phyloP scores from a whole-genome alignment of 345 rosid species.

The Acer yangbiense region DNA sequence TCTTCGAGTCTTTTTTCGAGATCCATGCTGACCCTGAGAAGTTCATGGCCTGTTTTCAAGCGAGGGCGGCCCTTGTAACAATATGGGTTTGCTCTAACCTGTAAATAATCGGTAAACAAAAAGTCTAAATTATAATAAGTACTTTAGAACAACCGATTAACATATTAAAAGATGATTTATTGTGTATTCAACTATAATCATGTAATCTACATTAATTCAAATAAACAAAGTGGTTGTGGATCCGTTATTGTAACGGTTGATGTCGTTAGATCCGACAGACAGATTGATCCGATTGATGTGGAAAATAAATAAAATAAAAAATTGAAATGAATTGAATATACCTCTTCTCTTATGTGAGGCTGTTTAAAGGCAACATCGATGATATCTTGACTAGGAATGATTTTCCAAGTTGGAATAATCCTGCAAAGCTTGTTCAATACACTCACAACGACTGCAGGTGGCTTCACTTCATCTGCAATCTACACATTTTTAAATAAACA shows the following conservation, averaged over 20 bases:
- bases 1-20: constrained; percentile 48
- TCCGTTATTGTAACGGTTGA: too few species aligned
- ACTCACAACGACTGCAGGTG: constrained; percentile 40
- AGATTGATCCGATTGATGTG: too few species aligned
- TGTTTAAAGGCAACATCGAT: constrained; percentile 66
- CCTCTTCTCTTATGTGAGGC: constrained; percentile 60
- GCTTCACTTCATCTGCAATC: constrained; percentile 72
- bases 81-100: constrained; percentile 45
- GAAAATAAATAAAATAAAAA: too few species aligned
- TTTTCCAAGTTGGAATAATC: constrained; percentile 67
- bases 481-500: constrained; percentile 20
- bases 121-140: too few species aligned
- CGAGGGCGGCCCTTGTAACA: constrained; percentile 69
- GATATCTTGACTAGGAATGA: constrained; percentile 52
- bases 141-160: too few species aligned
- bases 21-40: constrained; percentile 36
- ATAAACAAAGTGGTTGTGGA: too few species aligned
- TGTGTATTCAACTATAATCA: too few species aligned
- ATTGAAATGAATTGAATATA: constrained; percentile 8
- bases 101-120: background rate
- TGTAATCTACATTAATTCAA: too few species aligned
- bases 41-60: constrained; percentile 56
- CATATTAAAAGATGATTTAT: too few species aligned
- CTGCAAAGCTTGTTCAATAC: constrained; percentile 48
- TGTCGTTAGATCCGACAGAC: too few species aligned